Evolutionary conservation across 306 rosid genomes (phyloP).

Genomic region (Canavalia gladiata): DNA sequence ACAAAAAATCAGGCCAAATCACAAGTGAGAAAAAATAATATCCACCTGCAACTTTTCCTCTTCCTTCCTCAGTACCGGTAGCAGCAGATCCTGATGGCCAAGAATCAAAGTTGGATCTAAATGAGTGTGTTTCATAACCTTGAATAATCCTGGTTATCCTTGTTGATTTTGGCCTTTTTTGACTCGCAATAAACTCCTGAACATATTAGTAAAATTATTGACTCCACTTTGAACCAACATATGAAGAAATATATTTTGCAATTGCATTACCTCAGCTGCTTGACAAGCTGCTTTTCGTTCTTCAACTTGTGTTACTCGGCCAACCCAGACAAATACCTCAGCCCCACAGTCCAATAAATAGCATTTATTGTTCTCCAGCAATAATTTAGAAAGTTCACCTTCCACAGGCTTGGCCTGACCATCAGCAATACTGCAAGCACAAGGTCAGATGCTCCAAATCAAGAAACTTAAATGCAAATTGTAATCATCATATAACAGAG

Average conservation of each 20-base stretch:
- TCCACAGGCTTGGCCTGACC: constrained; percentile 81
- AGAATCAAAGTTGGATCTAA: constrained; percentile 92
- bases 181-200: constrained; percentile 86
- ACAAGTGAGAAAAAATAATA: constrained; percentile 37
- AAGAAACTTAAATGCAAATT: constrained; percentile 39
- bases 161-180: constrained; percentile 85
- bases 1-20: constrained; percentile 41
- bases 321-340: constrained; percentile 93
- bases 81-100: constrained; percentile 94
- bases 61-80: constrained; percentile 90
- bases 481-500: constrained; percentile 13
- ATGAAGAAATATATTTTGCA: constrained; percentile 44
- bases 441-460: constrained; percentile 41
- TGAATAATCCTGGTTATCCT: constrained; percentile 92
- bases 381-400: constrained; percentile 84
- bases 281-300: constrained; percentile 90
- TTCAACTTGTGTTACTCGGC: constrained; percentile 96
- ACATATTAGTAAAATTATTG: constrained; percentile 41
- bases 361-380: constrained; percentile 90
- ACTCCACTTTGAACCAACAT: constrained; percentile 45
- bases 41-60: constrained; percentile 99
- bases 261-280: constrained; percentile 82
- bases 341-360: constrained; percentile 95
- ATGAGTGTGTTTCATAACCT: constrained; percentile 94
- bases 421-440: constrained; percentile 71